Conservation (phyloP, 352 stramenopile species). For the Pilasporangium apinafurcum region DNA sequence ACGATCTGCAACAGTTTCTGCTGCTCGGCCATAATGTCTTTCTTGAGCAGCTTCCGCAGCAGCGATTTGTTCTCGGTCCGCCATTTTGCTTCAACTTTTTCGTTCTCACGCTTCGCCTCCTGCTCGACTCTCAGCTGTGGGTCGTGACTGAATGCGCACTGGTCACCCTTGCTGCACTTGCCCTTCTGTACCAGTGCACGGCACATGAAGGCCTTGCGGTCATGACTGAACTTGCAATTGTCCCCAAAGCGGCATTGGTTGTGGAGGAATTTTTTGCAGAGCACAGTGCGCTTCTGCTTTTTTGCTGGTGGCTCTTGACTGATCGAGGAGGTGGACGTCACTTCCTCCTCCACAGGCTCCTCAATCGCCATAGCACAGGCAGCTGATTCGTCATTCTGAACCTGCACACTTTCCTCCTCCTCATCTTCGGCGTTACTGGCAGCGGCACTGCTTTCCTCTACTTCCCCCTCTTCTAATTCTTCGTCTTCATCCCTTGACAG, state of each 20-base stretch:
- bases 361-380: no score
- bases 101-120: conserved; percentile 27
- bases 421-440: conserved; percentile 7
- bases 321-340: neutral
- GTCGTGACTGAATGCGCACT: conserved; percentile 63
- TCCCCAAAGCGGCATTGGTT: conserved; percentile 54
- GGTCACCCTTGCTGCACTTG: conserved; percentile 41
- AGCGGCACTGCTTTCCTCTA: conserved; percentile 19
- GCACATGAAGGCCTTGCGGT: conserved; percentile 51
- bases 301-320: conserved; percentile 21
- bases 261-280: conserved; percentile 67
- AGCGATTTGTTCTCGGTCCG: conserved; percentile 60
- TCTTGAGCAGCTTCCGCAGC: conserved; percentile 66
- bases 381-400: no score
- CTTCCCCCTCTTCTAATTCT: conserved; percentile 58
- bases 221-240: conserved; percentile 68
- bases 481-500: conserved; percentile 18
- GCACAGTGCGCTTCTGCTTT: conserved; percentile 30
- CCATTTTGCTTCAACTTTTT: conserved; percentile 45
- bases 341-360: conserved; percentile 3
- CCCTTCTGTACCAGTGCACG: conserved; percentile 50
- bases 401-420: conserved; percentile 19
- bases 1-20: conserved; percentile 75
- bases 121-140: conserved; percentile 18
- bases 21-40: conserved; percentile 65